Evolutionary conservation across 768 basidiomycete species (phyloP).

Genomic region (Lanmaoa pseudosensibilis): DNA sequence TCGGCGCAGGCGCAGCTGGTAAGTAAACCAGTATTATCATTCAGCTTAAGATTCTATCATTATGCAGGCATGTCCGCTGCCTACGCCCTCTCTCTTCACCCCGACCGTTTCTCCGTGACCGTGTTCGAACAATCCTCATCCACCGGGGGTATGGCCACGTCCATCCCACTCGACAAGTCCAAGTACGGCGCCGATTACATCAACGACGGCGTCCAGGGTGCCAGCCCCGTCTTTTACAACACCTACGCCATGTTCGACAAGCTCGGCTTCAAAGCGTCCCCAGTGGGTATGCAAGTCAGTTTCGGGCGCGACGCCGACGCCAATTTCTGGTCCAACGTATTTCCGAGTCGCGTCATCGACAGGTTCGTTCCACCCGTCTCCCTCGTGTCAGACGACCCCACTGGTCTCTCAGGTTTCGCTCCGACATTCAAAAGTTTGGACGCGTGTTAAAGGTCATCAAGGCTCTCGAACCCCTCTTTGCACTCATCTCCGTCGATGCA

Average conservation of each 20-base stretch:
- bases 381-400: neutral
- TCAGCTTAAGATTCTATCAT: too few species aligned
- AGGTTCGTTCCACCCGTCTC: neutral
- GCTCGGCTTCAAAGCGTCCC: neutral
- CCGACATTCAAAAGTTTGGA: constrained; percentile 9
- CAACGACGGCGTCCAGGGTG: neutral
- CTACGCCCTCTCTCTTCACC: neutral
- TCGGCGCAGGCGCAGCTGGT: neutral
- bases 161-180: neutral
- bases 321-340: neutral
- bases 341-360: neutral
- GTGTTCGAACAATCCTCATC: neutral
- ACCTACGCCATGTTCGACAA: neutral
- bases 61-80: neutral
- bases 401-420: neutral
- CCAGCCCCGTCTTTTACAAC: neutral
- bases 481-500: neutral
- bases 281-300: neutral
- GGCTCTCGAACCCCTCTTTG: constrained; percentile 3
- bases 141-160: neutral
- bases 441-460: constrained; percentile 1
- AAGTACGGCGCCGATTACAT: neutral
- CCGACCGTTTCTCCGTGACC: neutral
- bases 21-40: neutral
- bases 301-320: neutral